Conservation (phyloP, 169 alveolate species). For the Amoebophrya sp. region DNA sequence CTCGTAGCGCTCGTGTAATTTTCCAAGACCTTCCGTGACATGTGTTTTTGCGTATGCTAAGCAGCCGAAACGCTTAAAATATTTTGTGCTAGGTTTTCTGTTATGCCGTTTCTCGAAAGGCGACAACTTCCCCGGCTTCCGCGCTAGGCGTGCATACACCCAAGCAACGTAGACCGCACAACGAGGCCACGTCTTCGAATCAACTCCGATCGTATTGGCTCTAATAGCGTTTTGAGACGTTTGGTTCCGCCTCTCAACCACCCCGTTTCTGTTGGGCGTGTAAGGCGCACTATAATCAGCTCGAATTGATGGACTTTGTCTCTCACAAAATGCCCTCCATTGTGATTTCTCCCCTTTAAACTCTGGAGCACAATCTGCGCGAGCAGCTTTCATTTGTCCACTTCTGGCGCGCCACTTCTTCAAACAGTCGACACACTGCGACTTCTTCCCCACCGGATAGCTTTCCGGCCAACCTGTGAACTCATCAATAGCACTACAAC, state of each 20-base stretch:
- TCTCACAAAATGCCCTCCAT: background rate
- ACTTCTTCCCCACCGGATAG: too few species aligned
- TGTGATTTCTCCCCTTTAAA: background rate
- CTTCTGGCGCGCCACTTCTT: too few species aligned
- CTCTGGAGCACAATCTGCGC: background rate
- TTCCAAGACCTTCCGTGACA: background rate
- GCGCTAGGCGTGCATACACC: background rate
- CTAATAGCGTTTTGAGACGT: background rate
- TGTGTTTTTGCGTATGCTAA: background rate
- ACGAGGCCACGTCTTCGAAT: background rate
- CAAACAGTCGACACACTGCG: too few species aligned
- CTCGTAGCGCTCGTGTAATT: background rate
- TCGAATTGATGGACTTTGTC: background rate
- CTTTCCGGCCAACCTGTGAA: too few species aligned
- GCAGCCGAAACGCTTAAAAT: background rate
- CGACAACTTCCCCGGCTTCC: background rate
- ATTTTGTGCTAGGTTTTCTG: background rate
- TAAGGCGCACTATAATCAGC: background rate
- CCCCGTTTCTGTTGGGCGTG: background rate
- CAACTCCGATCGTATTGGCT: background rate
- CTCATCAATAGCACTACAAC: too few species aligned
- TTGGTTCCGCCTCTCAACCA: background rate
- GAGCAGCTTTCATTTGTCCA: too few species aligned
- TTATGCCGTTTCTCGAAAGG: background rate
- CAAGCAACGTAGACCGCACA: background rate